Evolutionary conservation across 257 asterid species (phyloP).

Genomic region (Solanum sparsipilum): DNA sequence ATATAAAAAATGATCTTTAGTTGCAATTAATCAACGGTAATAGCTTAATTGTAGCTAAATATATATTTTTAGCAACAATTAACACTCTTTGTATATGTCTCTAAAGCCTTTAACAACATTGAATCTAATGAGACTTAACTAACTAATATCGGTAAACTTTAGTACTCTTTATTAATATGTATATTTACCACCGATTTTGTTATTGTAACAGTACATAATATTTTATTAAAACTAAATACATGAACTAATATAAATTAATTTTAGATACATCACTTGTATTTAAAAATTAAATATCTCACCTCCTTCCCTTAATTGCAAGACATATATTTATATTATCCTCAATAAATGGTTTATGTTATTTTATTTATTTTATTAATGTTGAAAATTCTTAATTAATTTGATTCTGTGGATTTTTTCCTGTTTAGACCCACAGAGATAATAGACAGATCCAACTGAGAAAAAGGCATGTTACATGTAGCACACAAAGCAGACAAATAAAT

Average conservation of each 20-base stretch:
- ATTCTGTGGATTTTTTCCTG: not conserved
- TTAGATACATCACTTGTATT: too few relatives aligned
- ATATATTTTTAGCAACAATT: rapidly evolving
- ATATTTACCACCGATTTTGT: too few relatives aligned
- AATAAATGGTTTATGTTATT: not conserved
- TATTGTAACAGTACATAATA: too few relatives aligned
- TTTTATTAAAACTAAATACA: too few relatives aligned
- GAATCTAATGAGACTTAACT: too few relatives aligned
- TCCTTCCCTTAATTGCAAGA: not conserved
- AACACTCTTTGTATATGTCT: too few relatives aligned
- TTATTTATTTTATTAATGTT: not conserved
- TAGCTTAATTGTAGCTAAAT: rapidly evolving
- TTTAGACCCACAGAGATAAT: not conserved
- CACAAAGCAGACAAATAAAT: not conserved
- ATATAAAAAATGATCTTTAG: too few relatives aligned
- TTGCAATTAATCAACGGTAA: too few relatives aligned
- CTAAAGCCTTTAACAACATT: too few relatives aligned
- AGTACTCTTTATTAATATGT: too few relatives aligned
- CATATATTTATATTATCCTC: not conserved
- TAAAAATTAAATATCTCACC: not conserved
- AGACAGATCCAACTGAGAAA: not conserved
- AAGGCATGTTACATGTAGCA: not conserved
- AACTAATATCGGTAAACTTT: too few relatives aligned
- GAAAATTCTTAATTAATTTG: not conserved
- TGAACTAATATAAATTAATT: too few relatives aligned